Base-by-base conservation (phyloP, 2,329 filamentous ascomycete species). In the Ophiostoma sp. region DNA sequence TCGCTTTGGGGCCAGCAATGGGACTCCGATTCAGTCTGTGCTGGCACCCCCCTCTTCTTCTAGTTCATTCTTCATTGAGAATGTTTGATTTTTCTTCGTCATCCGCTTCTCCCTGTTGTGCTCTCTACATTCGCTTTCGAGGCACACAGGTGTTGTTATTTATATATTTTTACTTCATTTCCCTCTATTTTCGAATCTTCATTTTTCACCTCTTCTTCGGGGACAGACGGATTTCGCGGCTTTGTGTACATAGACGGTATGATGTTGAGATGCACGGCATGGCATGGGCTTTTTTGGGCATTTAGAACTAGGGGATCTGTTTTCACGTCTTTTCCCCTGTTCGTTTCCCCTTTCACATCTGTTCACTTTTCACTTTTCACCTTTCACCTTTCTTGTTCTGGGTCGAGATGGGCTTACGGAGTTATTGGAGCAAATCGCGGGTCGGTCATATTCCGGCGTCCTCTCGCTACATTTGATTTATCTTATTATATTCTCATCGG, bases 241-340 rank as follows among this genome's bases (percentile, higher is more conserved):
- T 75, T 72, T 71, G 14, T 45, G 79, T 82, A 81, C 78, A 82
- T 82, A 82, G 76, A 74, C 77, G 76, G 77, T 77, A 79, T 80
- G 77, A 80, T 80, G 78, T 81, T 79, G 79, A 79, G 80, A 55
- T 80, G 79, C 76, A 79, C 79, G 76, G 76, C 78, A 80, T 76
- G 78, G 80, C 78, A 81, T 80, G 70, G 49, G 47, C 72, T 70
- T 68, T 68, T 66, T 45, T 40, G n/a, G 55, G 55, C 18, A 60
- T 38, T 60, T 36, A 18, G 27, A 27, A 55, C 18, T 27, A 27
- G 49, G 49, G 5, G 49, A 11, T 55, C 18, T 55, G 49, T 18
- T 7, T 55, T 55, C 49, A 55, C 49, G 18, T 55, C n/a, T 55
- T 55, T 55, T 27, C 49, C n/a, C 55, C 27, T 60, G 55, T 60